phyloP scores from a whole-genome alignment of 2,329 filamentous ascomycete species.

The Sclerotiophoma versabilis region DNA sequence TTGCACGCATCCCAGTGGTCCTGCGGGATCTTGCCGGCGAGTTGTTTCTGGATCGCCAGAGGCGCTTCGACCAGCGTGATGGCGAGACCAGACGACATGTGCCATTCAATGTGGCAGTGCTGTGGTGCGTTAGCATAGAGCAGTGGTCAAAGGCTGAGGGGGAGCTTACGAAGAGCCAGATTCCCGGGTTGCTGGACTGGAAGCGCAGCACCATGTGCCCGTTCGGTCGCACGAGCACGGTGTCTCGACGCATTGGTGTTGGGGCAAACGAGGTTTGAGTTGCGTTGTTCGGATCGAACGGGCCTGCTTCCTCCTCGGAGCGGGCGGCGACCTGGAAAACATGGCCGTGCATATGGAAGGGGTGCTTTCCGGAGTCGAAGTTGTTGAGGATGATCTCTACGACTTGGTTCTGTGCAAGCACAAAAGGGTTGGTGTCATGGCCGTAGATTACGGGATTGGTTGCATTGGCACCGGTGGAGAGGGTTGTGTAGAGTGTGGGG shows the following conservation, averaged over 20 bases:
- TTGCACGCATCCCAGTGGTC: constrained; percentile 68
- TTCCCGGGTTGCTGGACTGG: constrained; percentile 57
- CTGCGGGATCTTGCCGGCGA: constrained; percentile 64
- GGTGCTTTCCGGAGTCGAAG: constrained; percentile 70
- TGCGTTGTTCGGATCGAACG: constrained; percentile 58
- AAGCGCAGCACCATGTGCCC: constrained; percentile 65
- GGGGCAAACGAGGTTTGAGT: constrained; percentile 27
- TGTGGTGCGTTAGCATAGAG: neutral
- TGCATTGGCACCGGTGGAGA: constrained; percentile 64
- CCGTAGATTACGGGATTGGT: constrained; percentile 57
- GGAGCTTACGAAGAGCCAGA: constrained; percentile 44
- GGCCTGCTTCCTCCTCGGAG: constrained; percentile 42
- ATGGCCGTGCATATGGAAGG: constrained; percentile 72
- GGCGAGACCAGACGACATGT: constrained; percentile 56
- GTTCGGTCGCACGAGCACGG: constrained; percentile 61
- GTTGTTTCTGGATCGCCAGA: constrained; percentile 64
- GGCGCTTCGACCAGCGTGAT: constrained; percentile 61
- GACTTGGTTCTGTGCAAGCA: constrained; percentile 71
- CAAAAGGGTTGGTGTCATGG: constrained; percentile 62
- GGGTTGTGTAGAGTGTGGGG: constrained; percentile 78
- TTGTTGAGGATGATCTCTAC: constrained; percentile 82
- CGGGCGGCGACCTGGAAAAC: constrained; percentile 47
- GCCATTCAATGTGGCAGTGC: constrained; percentile 49
- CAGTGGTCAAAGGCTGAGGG: neutral
- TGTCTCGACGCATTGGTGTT: constrained; percentile 61